Evolutionary conservation across 805 yeast genomes (phyloP), one percentile per base, ranked within the genome.

Genomic region (Candida sithepensis): DNA sequence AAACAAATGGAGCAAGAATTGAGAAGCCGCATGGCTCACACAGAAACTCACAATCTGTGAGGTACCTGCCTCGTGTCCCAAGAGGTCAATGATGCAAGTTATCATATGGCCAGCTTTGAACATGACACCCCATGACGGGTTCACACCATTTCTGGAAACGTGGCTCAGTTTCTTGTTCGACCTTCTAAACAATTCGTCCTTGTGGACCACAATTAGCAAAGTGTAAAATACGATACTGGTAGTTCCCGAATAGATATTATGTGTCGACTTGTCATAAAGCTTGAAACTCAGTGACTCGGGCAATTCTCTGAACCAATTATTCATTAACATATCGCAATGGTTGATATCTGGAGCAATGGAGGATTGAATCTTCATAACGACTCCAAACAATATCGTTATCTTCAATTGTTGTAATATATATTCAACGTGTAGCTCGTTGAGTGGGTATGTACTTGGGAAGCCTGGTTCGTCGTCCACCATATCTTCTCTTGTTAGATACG

Each of bases 21-120:
- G 44, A 23, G 34, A 20, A 2, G 50, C 50, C 19, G 45, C 50
- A 28, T 42, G 50, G 10, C 45, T 33, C 13, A 43, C 50, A 24
- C 52, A 46, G 21, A 32, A 40, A 14, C 46, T 23, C n/a, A 46
- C 39, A 9, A 41, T 16, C 20, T 42, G 52, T 2, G 47, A 46
- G 2, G 39, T 21, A 6, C 28, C 18, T 14, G 42, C 47, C 18
- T 42, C 41, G 19, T 37, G 23, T 10, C 48, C 49, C 2, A 42
- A 18, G 6, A 19, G 16, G 14, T 49, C 42, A 16, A 45, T 34
- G 12, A 49, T 46, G 21, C 36, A 38, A 2, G 47, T 34, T 19
- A 85, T 82, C 84, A 83, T 83, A 56, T 86, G 78, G 2, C 91
- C 87, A 1, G 90, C 85, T 61, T 83, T 86, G 69, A 84, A 85